A percentile compares a stretch with the other conserved stretches of the same genome.
Evolutionary conservation across 2,329 filamentous ascomycete genomes (phyloP).

Genomic region (Diaporthe caulivora): DNA sequence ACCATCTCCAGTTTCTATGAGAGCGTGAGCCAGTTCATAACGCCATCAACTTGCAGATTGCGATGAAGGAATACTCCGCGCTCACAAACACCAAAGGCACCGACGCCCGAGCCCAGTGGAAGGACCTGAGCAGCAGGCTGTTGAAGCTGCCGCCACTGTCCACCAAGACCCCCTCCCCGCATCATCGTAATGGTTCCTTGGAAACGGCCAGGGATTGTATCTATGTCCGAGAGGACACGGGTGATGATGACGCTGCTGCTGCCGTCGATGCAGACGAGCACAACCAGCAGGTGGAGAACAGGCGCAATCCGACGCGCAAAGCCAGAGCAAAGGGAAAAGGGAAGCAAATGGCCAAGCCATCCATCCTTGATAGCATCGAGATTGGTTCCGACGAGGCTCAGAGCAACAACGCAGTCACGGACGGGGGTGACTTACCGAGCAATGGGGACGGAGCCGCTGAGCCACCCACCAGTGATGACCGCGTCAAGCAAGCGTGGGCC

Average conservation of each 20-base stretch:
- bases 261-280: not conserved
- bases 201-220: not conserved
- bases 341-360: not conserved
- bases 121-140: not conserved
- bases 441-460: no score
- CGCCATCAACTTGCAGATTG: not conserved
- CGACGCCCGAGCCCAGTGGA: not conserved
- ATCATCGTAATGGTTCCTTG: not conserved
- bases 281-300: not conserved
- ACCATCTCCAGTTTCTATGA: not conserved
- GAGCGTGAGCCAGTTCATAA: not conserved
- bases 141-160: not conserved
- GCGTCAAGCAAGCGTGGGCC: not conserved
- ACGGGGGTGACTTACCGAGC: not conserved
- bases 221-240: not conserved
- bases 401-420: not conserved
- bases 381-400: not conserved
- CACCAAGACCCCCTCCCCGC: not conserved
- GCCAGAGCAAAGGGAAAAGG: not conserved
- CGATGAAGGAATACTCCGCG: not conserved
- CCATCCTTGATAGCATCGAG: not conserved
- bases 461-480: not conserved
- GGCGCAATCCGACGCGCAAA: not conserved
- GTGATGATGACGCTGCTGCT: not conserved
- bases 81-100: not conserved